phyloP scores from a whole-genome alignment of 257 asterid genomes.

The Asclepias syriaca region DNA sequence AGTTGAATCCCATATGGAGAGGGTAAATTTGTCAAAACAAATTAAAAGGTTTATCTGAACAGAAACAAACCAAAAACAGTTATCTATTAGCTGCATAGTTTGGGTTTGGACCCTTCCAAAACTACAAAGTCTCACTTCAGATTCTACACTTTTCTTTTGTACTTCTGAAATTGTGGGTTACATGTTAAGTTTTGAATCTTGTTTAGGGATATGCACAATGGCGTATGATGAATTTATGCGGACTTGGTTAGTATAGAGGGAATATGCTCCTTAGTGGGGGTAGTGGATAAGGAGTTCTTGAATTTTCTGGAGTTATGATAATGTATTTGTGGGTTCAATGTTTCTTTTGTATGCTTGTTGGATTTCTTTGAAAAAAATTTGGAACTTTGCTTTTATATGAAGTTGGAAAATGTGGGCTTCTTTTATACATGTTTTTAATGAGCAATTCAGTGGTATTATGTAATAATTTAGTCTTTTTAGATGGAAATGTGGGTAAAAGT shows the following conservation, averaged over 20 bases:
- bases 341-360: slow-evolving; percentile 19
- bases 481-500: slow-evolving; percentile 21
- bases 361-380: slow-evolving; percentile 30
- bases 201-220: neutral
- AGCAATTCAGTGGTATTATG: slow-evolving; percentile 74
- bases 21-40: slow-evolving; percentile 10
- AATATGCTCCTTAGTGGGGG: slow-evolving; percentile 1
- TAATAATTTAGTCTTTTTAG: slow-evolving; percentile 44
- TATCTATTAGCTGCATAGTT: slow-evolving; percentile 24
- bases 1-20: too few species aligned
- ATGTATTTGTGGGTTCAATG: slow-evolving; percentile 37
- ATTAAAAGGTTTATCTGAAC: slow-evolving; percentile 32
- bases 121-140: slow-evolving; percentile 9
- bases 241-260: slow-evolving; percentile 5
- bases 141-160: neutral
- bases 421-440: slow-evolving; percentile 63
- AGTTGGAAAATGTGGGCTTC: slow-evolving; percentile 62
- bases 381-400: slow-evolving; percentile 39
- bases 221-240: too few species aligned
- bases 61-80: slow-evolving; percentile 33
- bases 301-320: slow-evolving; percentile 18
- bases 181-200: neutral
- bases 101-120: slow-evolving; percentile 17
- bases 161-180: neutral
- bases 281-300: slow-evolving; percentile 12